These are phyloP conservation scores for Quercus ilex DNA, from an alignment of 306 rosid genomes.

Conservation along the genomic window DNA sequence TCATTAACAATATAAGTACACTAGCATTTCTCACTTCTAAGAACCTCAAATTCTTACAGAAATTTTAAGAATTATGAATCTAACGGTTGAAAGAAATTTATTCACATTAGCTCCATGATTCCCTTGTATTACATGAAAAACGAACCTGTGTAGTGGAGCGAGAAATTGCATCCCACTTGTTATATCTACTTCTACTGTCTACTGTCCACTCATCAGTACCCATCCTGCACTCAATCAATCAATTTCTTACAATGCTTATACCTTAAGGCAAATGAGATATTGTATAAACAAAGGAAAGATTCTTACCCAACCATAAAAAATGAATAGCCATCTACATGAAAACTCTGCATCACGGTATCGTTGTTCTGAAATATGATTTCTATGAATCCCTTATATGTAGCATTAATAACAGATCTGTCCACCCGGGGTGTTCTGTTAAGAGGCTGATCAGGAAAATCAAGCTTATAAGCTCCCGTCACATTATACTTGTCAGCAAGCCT, in stretches of 20 bases:
- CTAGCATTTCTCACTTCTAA: neutral
- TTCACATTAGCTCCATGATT: neutral
- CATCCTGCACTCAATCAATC: slow-evolving; percentile 51
- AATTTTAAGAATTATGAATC: neutral
- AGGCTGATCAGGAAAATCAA: slow-evolving; percentile 72
- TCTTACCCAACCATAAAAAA: slow-evolving; percentile 79
- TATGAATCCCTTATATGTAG: slow-evolving; percentile 77
- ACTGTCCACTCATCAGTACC: slow-evolving; percentile 74
- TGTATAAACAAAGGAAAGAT: slow-evolving; percentile 2
- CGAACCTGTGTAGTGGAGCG: slow-evolving; percentile 84
- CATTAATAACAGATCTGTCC: slow-evolving; percentile 74
- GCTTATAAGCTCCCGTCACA: slow-evolving; percentile 68
- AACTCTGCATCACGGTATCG: slow-evolving; percentile 63
- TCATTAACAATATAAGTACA: neutral
- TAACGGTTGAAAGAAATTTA: neutral
- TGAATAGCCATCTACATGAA: slow-evolving; percentile 81
- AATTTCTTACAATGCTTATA: slow-evolving; percentile 4
- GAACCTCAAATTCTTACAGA: neutral
- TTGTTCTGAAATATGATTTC: slow-evolving; percentile 81
- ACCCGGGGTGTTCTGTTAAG: slow-evolving; percentile 47
- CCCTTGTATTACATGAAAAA: neutral
- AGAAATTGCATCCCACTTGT: slow-evolving; percentile 83
- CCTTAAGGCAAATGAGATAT: neutral
- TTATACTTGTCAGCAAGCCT: slow-evolving; percentile 73
- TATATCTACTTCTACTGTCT: slow-evolving; percentile 54